phyloP scores from a whole-genome alignment of 73 alveolate genomes.

The Paramecium octaurelia region DNA sequence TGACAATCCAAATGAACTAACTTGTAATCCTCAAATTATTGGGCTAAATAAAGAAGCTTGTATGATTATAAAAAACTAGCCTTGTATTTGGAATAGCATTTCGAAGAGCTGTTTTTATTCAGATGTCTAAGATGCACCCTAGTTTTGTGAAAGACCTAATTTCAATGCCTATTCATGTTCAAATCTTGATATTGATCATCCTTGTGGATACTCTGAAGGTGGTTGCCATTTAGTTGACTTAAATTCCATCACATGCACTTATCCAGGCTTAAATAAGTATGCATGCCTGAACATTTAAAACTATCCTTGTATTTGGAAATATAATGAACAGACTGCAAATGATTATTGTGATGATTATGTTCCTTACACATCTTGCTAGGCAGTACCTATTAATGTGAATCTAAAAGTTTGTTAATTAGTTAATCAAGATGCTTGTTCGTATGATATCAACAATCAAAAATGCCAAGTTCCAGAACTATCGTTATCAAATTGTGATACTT shows the following conservation, averaged over 20 bases:
- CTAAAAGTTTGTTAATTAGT: neutral
- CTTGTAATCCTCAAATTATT: neutral
- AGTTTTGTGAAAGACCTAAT: neutral
- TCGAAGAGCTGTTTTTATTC: neutral
- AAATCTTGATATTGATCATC: neutral
- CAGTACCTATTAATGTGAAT: neutral
- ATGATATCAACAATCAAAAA: neutral
- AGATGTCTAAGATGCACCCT: neutral
- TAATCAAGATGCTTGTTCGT: neutral
- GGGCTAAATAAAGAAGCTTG: slow-evolving; percentile 18
- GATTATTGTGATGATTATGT: neutral
- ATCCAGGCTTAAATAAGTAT: neutral
- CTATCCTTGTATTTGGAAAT: neutral
- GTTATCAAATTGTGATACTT: neutral
- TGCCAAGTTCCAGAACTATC: neutral
- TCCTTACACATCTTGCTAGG: neutral
- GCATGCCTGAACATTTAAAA: neutral
- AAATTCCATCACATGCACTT: neutral
- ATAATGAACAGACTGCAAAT: neutral
- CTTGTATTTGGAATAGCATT: neutral
- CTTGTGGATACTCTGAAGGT: neutral
- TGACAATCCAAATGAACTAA: neutral
- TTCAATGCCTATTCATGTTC: neutral
- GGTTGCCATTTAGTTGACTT: neutral
- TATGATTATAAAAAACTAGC: neutral